Conservation (phyloP, 768 basidiomycete genomes). For the Sistotremastrum niveocremeum region DNA sequence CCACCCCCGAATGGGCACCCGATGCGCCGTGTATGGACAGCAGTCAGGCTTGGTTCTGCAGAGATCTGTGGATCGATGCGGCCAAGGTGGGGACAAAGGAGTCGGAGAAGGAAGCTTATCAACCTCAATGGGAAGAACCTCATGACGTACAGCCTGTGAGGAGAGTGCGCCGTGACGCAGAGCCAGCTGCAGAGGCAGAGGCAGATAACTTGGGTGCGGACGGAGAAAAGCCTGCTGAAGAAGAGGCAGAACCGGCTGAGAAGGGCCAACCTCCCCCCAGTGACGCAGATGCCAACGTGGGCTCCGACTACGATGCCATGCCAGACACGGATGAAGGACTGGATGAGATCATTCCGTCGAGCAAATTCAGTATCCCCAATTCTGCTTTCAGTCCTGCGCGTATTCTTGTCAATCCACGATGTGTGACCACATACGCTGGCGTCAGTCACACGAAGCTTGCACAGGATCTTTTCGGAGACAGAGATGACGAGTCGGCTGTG, state of each 20-base stretch:
- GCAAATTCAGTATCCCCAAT: conserved; percentile 55
- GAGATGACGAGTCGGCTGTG: conserved; percentile 34
- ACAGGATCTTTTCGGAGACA: conserved; percentile 78
- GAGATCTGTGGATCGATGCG: conserved; percentile 89
- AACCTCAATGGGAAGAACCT: conserved; percentile 8
- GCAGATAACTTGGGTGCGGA: conserved; percentile 1
- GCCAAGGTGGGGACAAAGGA: conserved; percentile 66
- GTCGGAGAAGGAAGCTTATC: conserved; percentile 18
- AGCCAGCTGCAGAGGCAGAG: conserved; percentile 19
- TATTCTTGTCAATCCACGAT: conserved; percentile 91
- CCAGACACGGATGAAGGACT: conserved; percentile 39
- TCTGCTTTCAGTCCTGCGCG: conserved; percentile 77
- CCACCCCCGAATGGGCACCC: conserved; percentile 41
- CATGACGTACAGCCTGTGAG: conserved; percentile 10
- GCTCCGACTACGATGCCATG: conserved; percentile 84
- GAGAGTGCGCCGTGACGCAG: conserved; percentile 19
- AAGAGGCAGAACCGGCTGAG: conserved; percentile 17
- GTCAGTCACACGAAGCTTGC: conserved; percentile 94
- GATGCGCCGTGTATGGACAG: conserved; percentile 90
- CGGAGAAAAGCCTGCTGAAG: conserved; percentile 4
- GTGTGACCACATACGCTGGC: conserved; percentile 95
- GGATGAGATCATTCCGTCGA: conserved; percentile 13
- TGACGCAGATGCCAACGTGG: conserved; percentile 70
- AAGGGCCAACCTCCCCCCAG: conserved; percentile 15
- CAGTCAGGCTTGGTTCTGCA: conserved; percentile 95